Evolutionary conservation across 305 asterid species (phyloP).

Genomic region (Fraxinus baroniana): DNA sequence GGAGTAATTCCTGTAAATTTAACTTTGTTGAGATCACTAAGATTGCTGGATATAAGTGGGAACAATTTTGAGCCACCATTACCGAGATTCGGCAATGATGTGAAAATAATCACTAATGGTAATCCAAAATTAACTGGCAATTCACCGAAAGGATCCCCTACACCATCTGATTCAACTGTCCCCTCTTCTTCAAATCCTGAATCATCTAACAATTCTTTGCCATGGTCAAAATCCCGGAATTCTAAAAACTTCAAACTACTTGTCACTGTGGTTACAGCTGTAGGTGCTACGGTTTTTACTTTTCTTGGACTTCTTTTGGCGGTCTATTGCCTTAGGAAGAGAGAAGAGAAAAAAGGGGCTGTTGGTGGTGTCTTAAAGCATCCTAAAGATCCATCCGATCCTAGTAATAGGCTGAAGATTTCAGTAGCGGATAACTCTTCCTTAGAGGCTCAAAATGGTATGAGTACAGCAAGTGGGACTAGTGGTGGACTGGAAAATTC

Average conservation of each 20-base stretch:
- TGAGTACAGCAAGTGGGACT: constrained; percentile 23
- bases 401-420: constrained; percentile 37
- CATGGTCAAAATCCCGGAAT: not conserved
- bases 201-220: constrained; percentile 19
- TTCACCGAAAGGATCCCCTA: constrained; percentile 22
- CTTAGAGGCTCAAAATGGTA: constrained; percentile 25
- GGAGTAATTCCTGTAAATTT: constrained; percentile 55
- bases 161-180: constrained; percentile 6
- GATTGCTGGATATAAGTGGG: constrained; percentile 61
- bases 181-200: constrained; percentile 20
- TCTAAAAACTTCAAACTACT: not conserved
- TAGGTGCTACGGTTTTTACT: constrained; percentile 27
- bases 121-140: constrained; percentile 33
- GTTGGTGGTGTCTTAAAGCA: constrained; percentile 32
- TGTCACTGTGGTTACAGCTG: constrained; percentile 31
- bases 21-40: constrained; percentile 47
- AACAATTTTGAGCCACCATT: constrained; percentile 62
- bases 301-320: constrained; percentile 30
- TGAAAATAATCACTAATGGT: constrained; percentile 46
- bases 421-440: constrained; percentile 33
- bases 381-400: constrained; percentile 43
- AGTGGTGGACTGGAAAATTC: constrained; percentile 31
- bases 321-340: constrained; percentile 38
- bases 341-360: constrained; percentile 23
- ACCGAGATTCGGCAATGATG: constrained; percentile 52